phyloP scores from a whole-genome alignment of 2,329 filamentous ascomycete genomes.

The Pseudogymnoascus sp. region DNA sequence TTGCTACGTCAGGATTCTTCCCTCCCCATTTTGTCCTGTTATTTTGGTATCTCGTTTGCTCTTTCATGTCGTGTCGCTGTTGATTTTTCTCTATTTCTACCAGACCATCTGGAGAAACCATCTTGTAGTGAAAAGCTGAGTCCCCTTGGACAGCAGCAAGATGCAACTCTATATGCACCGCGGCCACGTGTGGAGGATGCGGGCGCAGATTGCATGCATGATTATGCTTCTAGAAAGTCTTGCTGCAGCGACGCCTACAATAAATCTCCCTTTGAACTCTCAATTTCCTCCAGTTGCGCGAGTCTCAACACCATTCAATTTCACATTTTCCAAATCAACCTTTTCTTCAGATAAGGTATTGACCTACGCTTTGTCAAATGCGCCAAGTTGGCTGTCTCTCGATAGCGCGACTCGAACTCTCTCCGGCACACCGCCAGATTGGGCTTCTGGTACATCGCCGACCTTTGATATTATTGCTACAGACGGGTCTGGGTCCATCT shows the following conservation, averaged over 20 bases:
- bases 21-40: not conserved
- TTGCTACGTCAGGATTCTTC: not conserved
- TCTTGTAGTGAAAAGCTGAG: not conserved
- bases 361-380: slow-evolving; percentile 58
- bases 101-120: slow-evolving; percentile 4
- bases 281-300: slow-evolving; percentile 77
- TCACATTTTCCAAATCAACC: slow-evolving; percentile 66
- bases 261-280: slow-evolving; percentile 71
- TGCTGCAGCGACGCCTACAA: slow-evolving; percentile 30
- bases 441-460: slow-evolving; percentile 51
- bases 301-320: slow-evolving; percentile 59
- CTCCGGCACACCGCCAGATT: slow-evolving; percentile 60
- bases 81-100: slow-evolving; percentile 3
- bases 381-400: slow-evolving; percentile 70
- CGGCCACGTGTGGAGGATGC: slow-evolving; percentile 5
- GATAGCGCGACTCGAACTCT: slow-evolving; percentile 59
- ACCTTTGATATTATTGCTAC: slow-evolving; percentile 63
- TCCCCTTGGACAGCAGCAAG: not conserved
- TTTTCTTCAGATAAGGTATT: slow-evolving; percentile 58
- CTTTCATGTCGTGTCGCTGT: not conserved
- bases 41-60: not conserved
- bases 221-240: slow-evolving; percentile 5
- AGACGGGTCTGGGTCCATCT: slow-evolving; percentile 57
- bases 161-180: not conserved
- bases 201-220: not conserved